Evolutionary conservation across 441 rosid genomes (phyloP), one percentile per base, ranked within the genome.

Genomic region (Gossypium davidsonii): DNA sequence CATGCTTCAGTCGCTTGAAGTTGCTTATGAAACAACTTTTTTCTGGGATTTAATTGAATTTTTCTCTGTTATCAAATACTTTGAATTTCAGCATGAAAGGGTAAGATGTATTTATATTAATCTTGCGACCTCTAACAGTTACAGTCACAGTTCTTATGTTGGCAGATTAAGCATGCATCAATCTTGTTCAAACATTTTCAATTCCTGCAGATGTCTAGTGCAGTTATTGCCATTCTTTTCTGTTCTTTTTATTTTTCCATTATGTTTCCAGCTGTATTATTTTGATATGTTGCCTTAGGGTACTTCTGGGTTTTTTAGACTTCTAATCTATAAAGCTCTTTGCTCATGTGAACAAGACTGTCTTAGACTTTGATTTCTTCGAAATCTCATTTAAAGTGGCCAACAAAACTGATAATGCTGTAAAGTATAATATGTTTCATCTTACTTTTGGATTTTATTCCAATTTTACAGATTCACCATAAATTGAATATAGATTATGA

Each of bases 71-170:
- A 72, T 89, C 73, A 81, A 82, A 73, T 87, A 84, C 69, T 81
- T 87, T 77, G 83, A 83, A 67, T 91, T 89, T 84, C 96, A 89
- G 58, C 86, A 73, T 72, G 89, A 87, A 83, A 88, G 95, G 83
- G 97, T 95, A 83, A 85, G 94, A 72, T 73, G 18, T 74, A 73
- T 12, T 70, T 26, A 3, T 37, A 56, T 18, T 20, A 25, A 14
- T 25, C 21, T 46, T 49, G 23, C 14, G 1, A 31, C 72, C 9
- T 68, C 14, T 6, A 20, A 60, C 73, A 59, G 23, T 17, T 73
- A 6, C 62, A 55, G 23, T 56, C 21, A 74, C 15, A 62, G 17
- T 11, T 71, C 20, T 42, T 73, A 26, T 65, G 23, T 34, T 7
- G 12, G 60, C 26, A 11, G 46, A 34, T 20, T 70, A 17, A 31